Evolutionary conservation across 2,329 filamentous ascomycete genomes (phyloP).

Genomic region (Apiospora koreana): DNA sequence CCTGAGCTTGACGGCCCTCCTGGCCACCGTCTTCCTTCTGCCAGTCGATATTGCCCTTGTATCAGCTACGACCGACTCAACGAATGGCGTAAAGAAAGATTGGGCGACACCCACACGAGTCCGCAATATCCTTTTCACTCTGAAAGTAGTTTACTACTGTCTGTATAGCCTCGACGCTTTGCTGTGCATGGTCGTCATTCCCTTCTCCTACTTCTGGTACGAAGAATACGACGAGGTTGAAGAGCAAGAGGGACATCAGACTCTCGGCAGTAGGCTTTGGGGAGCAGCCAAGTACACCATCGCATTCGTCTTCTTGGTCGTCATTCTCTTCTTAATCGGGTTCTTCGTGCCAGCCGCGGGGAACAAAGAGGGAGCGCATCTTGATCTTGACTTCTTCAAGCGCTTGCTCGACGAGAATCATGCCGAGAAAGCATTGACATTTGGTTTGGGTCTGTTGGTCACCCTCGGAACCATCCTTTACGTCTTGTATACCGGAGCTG

Average conservation of each 20-base stretch:
- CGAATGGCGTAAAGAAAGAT: slow-evolving; percentile 81
- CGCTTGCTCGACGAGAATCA: slow-evolving; percentile 80
- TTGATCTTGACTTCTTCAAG: slow-evolving; percentile 91
- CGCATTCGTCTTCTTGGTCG: slow-evolving; percentile 76
- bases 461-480: slow-evolving; percentile 86
- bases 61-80: slow-evolving; percentile 78
- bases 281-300: slow-evolving; percentile 90
- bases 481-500: slow-evolving; percentile 83
- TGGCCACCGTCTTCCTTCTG: slow-evolving; percentile 89
- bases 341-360: slow-evolving; percentile 89
- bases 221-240: slow-evolving; percentile 96
- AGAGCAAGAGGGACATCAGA: slow-evolving; percentile 75
- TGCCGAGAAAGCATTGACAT: slow-evolving; percentile 89
- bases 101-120: slow-evolving; percentile 89
- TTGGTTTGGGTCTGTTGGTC: slow-evolving; percentile 84
- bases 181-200: slow-evolving; percentile 85
- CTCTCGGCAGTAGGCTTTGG: slow-evolving; percentile 70
- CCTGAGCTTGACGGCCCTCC: slow-evolving; percentile 79
- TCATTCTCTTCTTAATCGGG: slow-evolving; percentile 85
- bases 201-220: slow-evolving; percentile 97
- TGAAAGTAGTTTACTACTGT: slow-evolving; percentile 89
- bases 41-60: slow-evolving; percentile 95
- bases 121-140: slow-evolving; percentile 73
- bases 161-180: slow-evolving; percentile 91
- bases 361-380: slow-evolving; percentile 63